Evolutionary conservation across 2,329 filamentous ascomycete species (phyloP).

Genomic region (Aurifilum marmelostoma): DNA sequence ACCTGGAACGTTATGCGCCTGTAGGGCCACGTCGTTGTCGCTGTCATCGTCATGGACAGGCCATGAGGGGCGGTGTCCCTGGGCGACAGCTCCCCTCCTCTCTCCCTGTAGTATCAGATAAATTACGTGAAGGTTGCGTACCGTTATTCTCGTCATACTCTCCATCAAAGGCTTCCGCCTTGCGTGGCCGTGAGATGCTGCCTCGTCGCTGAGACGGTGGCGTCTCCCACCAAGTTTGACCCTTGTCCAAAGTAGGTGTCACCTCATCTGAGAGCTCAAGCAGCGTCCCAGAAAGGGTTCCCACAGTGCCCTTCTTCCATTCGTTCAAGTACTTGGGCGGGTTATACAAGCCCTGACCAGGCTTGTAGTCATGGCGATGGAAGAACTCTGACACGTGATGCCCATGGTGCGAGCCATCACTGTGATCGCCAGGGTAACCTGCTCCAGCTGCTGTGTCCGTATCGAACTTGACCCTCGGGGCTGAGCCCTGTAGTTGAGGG

Average conservation of each 20-base stretch:
- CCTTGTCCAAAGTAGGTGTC: conserved; percentile 39
- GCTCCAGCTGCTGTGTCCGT: conserved; percentile 18
- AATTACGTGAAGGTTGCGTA: conserved; percentile 37
- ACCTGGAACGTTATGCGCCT: conserved; percentile 10
- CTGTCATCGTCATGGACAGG: conserved; percentile 11
- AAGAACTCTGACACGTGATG: conserved; percentile 45
- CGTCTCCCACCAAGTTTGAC: conserved; percentile 79
- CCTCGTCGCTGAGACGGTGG: conserved; percentile 50
- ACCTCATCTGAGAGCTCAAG: conserved; percentile 60
- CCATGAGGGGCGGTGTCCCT: conserved; percentile 19
- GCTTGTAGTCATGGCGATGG: conserved; percentile 48
- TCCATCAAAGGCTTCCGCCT: conserved; percentile 67
- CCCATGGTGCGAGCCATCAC: conserved; percentile 32
- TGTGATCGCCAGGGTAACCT: conserved; percentile 38
- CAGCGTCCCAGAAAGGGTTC: conserved; percentile 59
- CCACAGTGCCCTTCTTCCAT: conserved; percentile 71
- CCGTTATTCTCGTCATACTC: conserved; percentile 67
- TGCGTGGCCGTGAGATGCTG: conserved; percentile 53
- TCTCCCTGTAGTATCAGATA: not conserved
- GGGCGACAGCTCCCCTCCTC: not conserved
- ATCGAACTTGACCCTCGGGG: conserved; percentile 18
- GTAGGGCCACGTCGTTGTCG: conserved; percentile 18
- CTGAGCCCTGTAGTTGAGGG: conserved; percentile 16
- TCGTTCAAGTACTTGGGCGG: conserved; percentile 67
- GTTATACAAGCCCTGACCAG: conserved; percentile 61